A percentile compares a stretch with the other conserved stretches of the same genome.
phyloP scores from a whole-genome alignment of 2,329 filamentous ascomycete genomes.

The Trematosphaeria pertusa region DNA sequence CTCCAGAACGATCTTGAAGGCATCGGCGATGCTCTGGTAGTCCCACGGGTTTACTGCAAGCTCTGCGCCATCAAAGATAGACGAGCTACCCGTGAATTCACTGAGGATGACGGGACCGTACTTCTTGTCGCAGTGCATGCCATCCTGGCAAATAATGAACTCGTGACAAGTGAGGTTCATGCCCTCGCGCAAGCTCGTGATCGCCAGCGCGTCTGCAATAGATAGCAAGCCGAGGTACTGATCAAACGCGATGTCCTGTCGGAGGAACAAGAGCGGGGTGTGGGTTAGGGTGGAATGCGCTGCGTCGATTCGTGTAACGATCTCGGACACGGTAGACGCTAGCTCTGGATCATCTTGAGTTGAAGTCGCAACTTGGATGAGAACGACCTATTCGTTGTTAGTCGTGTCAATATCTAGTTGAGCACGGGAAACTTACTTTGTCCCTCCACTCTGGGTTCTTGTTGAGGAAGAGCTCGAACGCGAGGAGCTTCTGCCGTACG shows the following conservation, averaged over 20 bases:
- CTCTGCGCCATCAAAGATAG: constrained; percentile 80
- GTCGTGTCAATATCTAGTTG: neutral
- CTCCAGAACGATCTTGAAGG: constrained; percentile 82
- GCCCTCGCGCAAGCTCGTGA: constrained; percentile 92
- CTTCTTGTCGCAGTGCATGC: constrained; percentile 73
- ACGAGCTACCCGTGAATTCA: constrained; percentile 92
- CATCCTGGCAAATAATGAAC: constrained; percentile 92
- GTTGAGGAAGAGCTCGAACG: constrained; percentile 92
- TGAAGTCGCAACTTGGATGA: constrained; percentile 93
- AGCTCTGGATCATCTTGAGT: constrained; percentile 88
- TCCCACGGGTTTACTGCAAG: constrained; percentile 95
- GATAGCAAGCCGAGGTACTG: constrained; percentile 93
- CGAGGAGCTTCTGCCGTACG: constrained; percentile 89
- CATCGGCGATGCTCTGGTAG: constrained; percentile 84
- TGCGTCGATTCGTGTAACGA: constrained; percentile 93
- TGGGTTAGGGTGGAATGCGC: constrained; percentile 89
- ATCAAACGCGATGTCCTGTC: constrained; percentile 91
- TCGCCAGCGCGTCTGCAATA: constrained; percentile 90
- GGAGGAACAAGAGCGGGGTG: constrained; percentile 90
- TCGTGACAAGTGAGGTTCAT: constrained; percentile 98
- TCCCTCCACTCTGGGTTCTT: constrained; percentile 90
- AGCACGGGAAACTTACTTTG: constrained; percentile 53
- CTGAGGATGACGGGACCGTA: constrained; percentile 90
- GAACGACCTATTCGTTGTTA: constrained; percentile 66
- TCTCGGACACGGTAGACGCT: constrained; percentile 87